Evolutionary conservation across 164 flowering plant genomes (phyloP).

Genomic region (Macadamia tetraphylla): DNA sequence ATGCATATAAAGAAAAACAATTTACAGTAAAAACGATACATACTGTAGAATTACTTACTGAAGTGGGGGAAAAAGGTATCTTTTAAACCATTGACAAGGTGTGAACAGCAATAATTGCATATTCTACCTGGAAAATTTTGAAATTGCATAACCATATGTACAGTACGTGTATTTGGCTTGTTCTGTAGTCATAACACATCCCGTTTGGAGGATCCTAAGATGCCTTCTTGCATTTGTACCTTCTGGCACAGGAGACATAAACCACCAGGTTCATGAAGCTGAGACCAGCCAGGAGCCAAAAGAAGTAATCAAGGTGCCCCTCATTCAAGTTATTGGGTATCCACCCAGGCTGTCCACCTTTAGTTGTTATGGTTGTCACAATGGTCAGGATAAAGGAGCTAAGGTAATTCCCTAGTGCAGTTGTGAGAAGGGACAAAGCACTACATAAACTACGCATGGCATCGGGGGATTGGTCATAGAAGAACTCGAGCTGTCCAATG

Average conservation of each 20-base stretch:
- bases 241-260: conserved; percentile 40
- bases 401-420: conserved; percentile 56
- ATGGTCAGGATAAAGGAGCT: conserved; percentile 58
- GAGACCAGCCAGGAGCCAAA: conserved; percentile 67
- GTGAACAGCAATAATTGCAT: too few species aligned
- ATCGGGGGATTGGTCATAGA: conserved; percentile 77
- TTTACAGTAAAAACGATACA: too few species aligned
- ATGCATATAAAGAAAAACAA: too few species aligned
- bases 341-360: conserved; percentile 56
- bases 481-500: conserved; percentile 73
- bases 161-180: background rate
- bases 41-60: too few species aligned
- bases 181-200: background rate
- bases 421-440: conserved; percentile 53
- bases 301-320: conserved; percentile 73
- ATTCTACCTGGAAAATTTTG: too few species aligned
- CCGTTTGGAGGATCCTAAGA: conserved; percentile 13
- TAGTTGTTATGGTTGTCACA: conserved; percentile 47
- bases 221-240: conserved; percentile 47
- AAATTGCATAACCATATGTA: conserved; percentile 4
- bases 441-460: conserved; percentile 74
- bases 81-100: background rate
- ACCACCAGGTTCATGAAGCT: conserved; percentile 50
- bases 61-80: too few species aligned
- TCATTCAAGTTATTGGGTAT: conserved; percentile 60